Percentiles rank a stretch among this genome's conserved stretches.
phyloP scores from a whole-genome alignment of 83 land plant genomes.

The Thuja plicata region DNA sequence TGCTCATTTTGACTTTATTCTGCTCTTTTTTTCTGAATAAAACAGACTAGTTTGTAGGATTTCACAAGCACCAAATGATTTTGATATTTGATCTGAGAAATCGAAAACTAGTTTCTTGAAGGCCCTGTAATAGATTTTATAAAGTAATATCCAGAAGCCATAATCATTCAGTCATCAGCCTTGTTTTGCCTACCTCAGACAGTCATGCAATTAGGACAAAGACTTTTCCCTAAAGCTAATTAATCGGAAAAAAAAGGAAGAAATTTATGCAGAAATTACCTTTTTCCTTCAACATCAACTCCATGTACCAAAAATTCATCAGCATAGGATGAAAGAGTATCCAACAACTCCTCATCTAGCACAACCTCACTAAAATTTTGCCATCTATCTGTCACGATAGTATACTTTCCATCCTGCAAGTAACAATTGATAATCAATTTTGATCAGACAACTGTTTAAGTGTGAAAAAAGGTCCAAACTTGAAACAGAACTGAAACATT shows the following conservation, averaged over 20 bases:
- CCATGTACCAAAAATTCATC: slow-evolving; percentile 99
- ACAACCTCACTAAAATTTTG: slow-evolving; percentile 87
- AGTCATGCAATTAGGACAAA: background rate
- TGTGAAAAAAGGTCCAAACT: background rate
- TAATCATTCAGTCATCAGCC: too few relatives aligned
- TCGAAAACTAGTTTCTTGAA: too few relatives aligned
- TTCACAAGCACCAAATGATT: too few relatives aligned
- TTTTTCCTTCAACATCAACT: slow-evolving; percentile 98
- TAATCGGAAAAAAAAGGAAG: background rate
- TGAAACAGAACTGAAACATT: background rate
- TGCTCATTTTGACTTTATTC: too few relatives aligned
- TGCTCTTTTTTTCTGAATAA: too few relatives aligned
- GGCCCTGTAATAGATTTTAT: too few relatives aligned
- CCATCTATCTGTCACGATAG: slow-evolving; percentile 97
- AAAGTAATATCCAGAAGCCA: too few relatives aligned
- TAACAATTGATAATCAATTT: background rate
- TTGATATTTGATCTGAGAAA: too few relatives aligned
- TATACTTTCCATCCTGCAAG: slow-evolving; percentile 74
- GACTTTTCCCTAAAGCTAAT: background rate
- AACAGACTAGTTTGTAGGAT: too few relatives aligned
- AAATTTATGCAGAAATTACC: slow-evolving; percentile 32
- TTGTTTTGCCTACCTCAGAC: too few relatives aligned
- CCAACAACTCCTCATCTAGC: slow-evolving; percentile 62
- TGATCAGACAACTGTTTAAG: background rate
- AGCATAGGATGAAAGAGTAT: slow-evolving; percentile 66